Evolutionary conservation across 257 asterid genomes (phyloP).

Genomic region (Solanum megistacrolobum): DNA sequence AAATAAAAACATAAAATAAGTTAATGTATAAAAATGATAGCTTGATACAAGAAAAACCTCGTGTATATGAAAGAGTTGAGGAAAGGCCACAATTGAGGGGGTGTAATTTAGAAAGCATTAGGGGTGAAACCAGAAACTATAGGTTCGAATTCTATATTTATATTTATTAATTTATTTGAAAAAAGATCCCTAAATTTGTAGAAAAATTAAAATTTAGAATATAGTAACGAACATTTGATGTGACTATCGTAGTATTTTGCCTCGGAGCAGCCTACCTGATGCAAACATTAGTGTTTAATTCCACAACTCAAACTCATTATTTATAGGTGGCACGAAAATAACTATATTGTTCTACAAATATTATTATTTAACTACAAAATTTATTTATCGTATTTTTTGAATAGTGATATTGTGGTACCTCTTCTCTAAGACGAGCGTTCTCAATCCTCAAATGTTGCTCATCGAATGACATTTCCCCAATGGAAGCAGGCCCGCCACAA

Average conservation of each 20-base stretch:
- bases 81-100: not conserved
- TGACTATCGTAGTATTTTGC: not conserved
- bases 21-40: not conserved
- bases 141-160: not conserved
- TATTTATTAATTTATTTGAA: not conserved
- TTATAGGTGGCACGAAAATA: not conserved
- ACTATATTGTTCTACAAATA: not conserved
- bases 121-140: not conserved
- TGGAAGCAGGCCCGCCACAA: conserved; percentile 69
- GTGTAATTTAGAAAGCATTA: too few relatives aligned
- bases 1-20: not conserved
- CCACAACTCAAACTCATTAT: not conserved
- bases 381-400: not conserved
- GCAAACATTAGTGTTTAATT: not conserved
- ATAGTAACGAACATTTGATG: not conserved
- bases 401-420: conserved; percentile 20
- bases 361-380: not conserved
- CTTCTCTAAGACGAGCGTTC: conserved; percentile 64
- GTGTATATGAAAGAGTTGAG: not conserved
- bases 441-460: conserved; percentile 72
- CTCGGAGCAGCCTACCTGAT: not conserved
- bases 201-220: not conserved
- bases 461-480: conserved; percentile 65
- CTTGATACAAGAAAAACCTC: not conserved
- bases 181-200: not conserved